Conservation (phyloP, 805 yeast species). For the Yamadazyma kitorensis region DNA sequence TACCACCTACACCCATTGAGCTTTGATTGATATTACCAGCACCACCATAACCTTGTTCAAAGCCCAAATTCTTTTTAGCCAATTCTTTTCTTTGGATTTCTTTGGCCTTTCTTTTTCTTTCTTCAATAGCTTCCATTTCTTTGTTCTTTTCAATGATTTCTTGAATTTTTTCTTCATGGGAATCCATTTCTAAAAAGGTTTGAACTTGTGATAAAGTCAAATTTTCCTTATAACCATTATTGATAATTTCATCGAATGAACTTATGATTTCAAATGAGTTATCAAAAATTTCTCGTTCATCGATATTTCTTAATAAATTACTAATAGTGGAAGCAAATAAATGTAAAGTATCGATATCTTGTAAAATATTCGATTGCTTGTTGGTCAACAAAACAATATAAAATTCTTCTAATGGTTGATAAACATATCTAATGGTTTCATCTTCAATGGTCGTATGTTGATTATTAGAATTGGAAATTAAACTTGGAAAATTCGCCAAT, state of each 20-base stretch:
- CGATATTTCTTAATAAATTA: slow-evolving; percentile 64
- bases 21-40: background rate
- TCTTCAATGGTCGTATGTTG: slow-evolving; percentile 96
- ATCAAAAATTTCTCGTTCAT: slow-evolving; percentile 78
- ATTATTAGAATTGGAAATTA: slow-evolving; percentile 63
- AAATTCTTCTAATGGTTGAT: slow-evolving; percentile 92
- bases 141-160: slow-evolving; percentile 96
- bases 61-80: slow-evolving; percentile 59
- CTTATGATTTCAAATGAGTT: slow-evolving; percentile 85
- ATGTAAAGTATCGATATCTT: slow-evolving; percentile 90
- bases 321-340: slow-evolving; percentile 80
- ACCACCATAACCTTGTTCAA: slow-evolving; percentile 40
- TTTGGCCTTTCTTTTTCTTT: slow-evolving; percentile 92
- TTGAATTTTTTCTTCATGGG: slow-evolving; percentile 97
- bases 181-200: slow-evolving; percentile 93
- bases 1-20: background rate
- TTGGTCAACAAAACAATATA: slow-evolving; percentile 90
- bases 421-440: slow-evolving; percentile 86
- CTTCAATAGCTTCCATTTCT: slow-evolving; percentile 95
- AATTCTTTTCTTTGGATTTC: slow-evolving; percentile 80
- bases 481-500: slow-evolving; percentile 78
- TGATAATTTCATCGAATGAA: slow-evolving; percentile 92
- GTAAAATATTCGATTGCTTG: slow-evolving; percentile 85
- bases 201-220: slow-evolving; percentile 76
- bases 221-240: slow-evolving; percentile 87